Percentiles rank a stretch among this genome's conserved stretches.
phyloP scores from a whole-genome alignment of 1,284 basidiomycete genomes.

The Caloboletus firmus region DNA sequence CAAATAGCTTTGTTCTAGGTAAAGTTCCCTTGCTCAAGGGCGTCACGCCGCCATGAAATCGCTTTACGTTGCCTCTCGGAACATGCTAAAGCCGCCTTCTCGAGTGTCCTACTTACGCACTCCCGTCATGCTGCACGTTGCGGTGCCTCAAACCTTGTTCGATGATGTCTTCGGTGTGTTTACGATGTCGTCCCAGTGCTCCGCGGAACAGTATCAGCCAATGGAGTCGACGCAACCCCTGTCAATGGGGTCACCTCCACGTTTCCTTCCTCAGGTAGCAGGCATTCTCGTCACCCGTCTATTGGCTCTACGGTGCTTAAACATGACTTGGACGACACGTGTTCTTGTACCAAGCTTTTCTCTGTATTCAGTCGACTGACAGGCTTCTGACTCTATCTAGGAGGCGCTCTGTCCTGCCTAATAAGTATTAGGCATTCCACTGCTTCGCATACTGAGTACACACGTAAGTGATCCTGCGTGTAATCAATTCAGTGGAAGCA shows the following conservation, averaged over 20 bases:
- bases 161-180: constrained; percentile 3
- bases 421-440: constrained; percentile 9
- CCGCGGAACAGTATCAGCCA: constrained; percentile 21
- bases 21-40: neutral
- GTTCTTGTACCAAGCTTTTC: constrained; percentile 1
- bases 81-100: constrained; percentile 8
- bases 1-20: neutral
- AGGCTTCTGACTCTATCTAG: neutral
- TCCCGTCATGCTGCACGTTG: constrained; percentile 12
- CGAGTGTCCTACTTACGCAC: constrained; percentile 15
- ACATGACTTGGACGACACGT: constrained; percentile 4
- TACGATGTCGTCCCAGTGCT: constrained; percentile 1
- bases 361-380: constrained; percentile 3
- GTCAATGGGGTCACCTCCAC: constrained; percentile 2
- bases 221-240: constrained; percentile 2
- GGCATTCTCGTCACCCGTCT: neutral
- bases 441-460: constrained; percentile 1
- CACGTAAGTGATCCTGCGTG: constrained; percentile 10
- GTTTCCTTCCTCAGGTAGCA: neutral
- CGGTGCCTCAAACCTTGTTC: constrained; percentile 14
- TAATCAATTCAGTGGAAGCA: constrained; percentile 11
- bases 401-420: constrained; percentile 3
- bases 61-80: constrained; percentile 14
- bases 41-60: constrained; percentile 7
- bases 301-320: neutral